These are phyloP conservation scores for Schwanniomyces pseudopolymorphus DNA, from an alignment of 805 yeast genomes.

Conservation along the genomic window DNA sequence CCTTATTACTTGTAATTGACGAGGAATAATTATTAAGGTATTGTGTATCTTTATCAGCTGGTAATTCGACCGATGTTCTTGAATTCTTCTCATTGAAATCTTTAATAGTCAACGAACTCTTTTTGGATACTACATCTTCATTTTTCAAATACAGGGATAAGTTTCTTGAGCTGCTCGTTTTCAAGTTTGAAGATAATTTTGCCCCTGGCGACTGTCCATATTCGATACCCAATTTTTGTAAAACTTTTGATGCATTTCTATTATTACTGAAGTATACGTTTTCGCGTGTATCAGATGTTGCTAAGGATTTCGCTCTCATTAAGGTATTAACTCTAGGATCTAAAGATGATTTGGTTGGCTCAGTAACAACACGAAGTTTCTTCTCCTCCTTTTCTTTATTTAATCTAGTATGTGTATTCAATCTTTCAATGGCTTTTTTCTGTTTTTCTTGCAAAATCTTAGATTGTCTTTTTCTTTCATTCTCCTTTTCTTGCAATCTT, in stretches of 20 bases:
- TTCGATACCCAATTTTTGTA: slow-evolving; percentile 39
- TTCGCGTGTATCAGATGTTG: slow-evolving; percentile 14
- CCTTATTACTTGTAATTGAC: not conserved
- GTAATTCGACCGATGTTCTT: slow-evolving; percentile 12
- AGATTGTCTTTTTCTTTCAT: slow-evolving; percentile 17
- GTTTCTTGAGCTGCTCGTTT: slow-evolving; percentile 40
- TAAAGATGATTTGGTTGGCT: slow-evolving; percentile 26
- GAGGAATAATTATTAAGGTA: not conserved
- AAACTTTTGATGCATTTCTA: slow-evolving; percentile 29
- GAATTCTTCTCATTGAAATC: slow-evolving; percentile 12
- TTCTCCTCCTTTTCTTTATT: slow-evolving; percentile 12
- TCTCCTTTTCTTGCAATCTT: slow-evolving; percentile 11
- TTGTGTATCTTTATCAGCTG: not conserved
- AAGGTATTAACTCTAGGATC: slow-evolving; percentile 39
- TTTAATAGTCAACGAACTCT: slow-evolving; percentile 1
- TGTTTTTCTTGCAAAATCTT: slow-evolving; percentile 24
- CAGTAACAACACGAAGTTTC: slow-evolving; percentile 23
- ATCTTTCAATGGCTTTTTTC: slow-evolving; percentile 26
- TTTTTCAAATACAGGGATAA: slow-evolving; percentile 19
- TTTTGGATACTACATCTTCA: slow-evolving; percentile 5
- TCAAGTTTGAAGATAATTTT: slow-evolving; percentile 19
- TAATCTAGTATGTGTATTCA: slow-evolving; percentile 15
- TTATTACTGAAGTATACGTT: slow-evolving; percentile 15
- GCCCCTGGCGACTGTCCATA: slow-evolving; percentile 13
- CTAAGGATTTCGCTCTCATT: slow-evolving; percentile 37